Evolutionary conservation across 1,284 basidiomycete genomes (phyloP).

Genomic region (Cryptococcus maquisensis): DNA sequence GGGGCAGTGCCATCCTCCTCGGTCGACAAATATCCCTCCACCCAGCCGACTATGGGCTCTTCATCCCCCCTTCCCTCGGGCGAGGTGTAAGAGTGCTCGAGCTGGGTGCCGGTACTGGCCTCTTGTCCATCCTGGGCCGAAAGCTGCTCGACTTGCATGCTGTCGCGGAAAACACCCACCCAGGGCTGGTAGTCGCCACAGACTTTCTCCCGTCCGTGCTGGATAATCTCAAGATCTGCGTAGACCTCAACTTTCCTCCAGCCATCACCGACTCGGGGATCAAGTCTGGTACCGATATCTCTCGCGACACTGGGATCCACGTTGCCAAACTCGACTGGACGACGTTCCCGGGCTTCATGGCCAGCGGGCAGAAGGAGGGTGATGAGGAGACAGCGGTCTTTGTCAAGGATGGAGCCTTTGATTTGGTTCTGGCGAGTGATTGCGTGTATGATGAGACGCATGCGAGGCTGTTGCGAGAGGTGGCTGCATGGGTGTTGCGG

Average conservation of each 20-base stretch:
- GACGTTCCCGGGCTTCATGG: conserved; percentile 48
- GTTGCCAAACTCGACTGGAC: conserved; percentile 66
- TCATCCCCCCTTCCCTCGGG: conserved; percentile 12
- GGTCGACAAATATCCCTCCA: conserved; percentile 66
- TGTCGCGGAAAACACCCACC: conserved; percentile 6
- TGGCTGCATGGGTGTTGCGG: conserved; percentile 39
- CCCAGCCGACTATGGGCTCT: conserved; percentile 50
- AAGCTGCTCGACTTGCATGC: conserved; percentile 54
- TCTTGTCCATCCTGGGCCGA: conserved; percentile 64
- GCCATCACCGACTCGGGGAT: background rate
- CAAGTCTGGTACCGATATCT: conserved; percentile 4
- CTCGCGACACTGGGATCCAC: conserved; percentile 44
- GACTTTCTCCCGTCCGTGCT: conserved; percentile 75
- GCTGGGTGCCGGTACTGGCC: conserved; percentile 80
- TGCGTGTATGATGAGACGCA: conserved; percentile 49
- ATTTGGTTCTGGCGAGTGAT: conserved; percentile 46
- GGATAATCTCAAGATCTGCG: conserved; percentile 66
- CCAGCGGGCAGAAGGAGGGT: background rate
- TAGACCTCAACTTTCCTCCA: conserved; percentile 58
- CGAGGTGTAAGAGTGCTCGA: conserved; percentile 62
- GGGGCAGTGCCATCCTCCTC: conserved; percentile 80
- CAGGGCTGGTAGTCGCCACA: conserved; percentile 60
- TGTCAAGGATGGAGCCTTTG: conserved; percentile 28
- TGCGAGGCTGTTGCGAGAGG: conserved; percentile 41
- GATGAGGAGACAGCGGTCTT: conserved; percentile 9